phyloP scores from a whole-genome alignment of 2,329 filamentous ascomycete species.

The Sporothrix dimorphospora region DNA sequence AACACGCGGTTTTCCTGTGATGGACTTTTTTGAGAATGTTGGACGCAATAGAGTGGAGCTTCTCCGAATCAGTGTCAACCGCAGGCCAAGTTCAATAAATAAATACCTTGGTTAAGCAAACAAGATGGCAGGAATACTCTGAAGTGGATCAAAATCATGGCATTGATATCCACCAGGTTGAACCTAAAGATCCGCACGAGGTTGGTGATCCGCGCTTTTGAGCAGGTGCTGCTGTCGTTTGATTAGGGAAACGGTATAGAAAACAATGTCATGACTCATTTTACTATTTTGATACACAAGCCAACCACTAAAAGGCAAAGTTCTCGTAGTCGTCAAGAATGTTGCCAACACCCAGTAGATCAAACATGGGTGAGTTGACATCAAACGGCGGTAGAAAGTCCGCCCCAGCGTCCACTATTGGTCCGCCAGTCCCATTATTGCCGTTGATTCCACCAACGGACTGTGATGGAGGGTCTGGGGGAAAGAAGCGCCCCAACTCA shows the following conservation, averaged over 20 bases:
- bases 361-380: constrained; percentile 20
- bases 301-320: background rate
- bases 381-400: background rate
- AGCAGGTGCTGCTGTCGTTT: background rate
- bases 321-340: constrained; percentile 22
- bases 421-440: background rate
- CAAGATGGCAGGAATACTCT: too few relatives aligned
- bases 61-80: too few relatives aligned
- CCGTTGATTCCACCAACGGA: background rate
- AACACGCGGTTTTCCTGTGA: background rate
- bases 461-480: background rate
- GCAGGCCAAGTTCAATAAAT: too few relatives aligned
- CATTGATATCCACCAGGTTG: constrained; percentile 6
- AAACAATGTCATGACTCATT: too few relatives aligned
- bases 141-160: too few relatives aligned
- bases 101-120: too few relatives aligned
- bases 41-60: background rate
- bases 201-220: background rate
- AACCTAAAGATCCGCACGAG: background rate
- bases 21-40: background rate
- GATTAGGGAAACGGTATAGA: background rate
- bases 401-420: background rate
- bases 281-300: too few relatives aligned
- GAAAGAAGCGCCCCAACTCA: constrained; percentile 1
- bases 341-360: background rate